A percentile compares a stretch with the other conserved stretches of the same genome.
Evolutionary conservation across 2,329 filamentous ascomycete species (phyloP).

Genomic region (Cladosporium sp.): DNA sequence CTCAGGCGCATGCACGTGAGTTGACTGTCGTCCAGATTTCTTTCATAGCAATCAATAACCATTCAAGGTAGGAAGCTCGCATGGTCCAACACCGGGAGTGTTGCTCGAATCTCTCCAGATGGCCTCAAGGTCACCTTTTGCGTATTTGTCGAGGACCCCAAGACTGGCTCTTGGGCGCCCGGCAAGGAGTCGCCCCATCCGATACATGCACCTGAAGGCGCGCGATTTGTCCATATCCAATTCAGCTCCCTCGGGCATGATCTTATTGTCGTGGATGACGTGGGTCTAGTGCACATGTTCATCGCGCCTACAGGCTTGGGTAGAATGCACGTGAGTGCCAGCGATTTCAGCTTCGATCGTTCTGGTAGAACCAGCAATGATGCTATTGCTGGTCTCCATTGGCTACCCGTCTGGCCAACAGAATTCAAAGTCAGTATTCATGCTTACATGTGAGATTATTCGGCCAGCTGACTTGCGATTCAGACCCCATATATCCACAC

Average conservation of each 20-base stretch:
- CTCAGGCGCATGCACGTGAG: constrained; percentile 78
- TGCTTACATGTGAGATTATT: constrained; percentile 10
- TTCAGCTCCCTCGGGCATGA: constrained; percentile 78
- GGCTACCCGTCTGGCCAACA: constrained; percentile 55
- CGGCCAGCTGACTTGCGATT: constrained; percentile 17
- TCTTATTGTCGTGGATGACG: constrained; percentile 75
- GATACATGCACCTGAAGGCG: constrained; percentile 57
- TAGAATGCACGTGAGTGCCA: constrained; percentile 52
- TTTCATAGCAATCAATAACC: constrained; percentile 1
- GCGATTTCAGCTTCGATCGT: constrained; percentile 64
- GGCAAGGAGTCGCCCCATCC: constrained; percentile 67
- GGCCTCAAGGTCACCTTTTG: constrained; percentile 67
- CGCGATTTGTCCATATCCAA: constrained; percentile 71
- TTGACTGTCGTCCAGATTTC: constrained; percentile 20
- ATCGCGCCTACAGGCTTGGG: constrained; percentile 70
- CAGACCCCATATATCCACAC: constrained; percentile 31
- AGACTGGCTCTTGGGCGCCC: constrained; percentile 70
- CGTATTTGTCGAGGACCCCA: constrained; percentile 64
- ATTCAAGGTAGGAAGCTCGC: constrained; percentile 60
- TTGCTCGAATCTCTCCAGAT: constrained; percentile 74
- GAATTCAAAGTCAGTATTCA: constrained; percentile 27
- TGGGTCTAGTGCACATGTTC: constrained; percentile 72
- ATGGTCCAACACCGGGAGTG: constrained; percentile 84
- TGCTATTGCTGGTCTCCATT: constrained; percentile 77
- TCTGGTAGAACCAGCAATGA: constrained; percentile 63